Evolutionary conservation across 192 early-diverging fungal genomes (phyloP).

Genomic region (Gryganskiella cystojenkinii): DNA sequence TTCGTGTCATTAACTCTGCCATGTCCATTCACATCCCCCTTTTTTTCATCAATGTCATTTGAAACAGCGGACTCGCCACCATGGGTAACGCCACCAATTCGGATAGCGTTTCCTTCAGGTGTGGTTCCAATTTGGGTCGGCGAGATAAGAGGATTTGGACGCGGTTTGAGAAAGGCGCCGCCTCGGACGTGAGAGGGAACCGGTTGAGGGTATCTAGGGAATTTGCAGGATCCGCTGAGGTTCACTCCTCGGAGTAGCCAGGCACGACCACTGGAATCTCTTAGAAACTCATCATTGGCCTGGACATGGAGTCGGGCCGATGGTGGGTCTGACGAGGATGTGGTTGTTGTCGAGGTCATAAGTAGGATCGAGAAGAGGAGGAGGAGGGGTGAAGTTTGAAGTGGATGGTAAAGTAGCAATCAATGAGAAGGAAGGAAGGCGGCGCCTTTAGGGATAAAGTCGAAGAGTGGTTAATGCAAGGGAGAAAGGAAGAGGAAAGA

Average conservation of each 20-base stretch:
- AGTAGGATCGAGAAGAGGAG: background rate
- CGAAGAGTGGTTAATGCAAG: background rate
- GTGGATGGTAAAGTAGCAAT: too few relatives aligned
- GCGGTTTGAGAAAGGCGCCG: constrained; percentile 6
- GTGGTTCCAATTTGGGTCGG: background rate
- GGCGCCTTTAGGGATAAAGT: background rate
- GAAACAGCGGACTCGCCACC: background rate
- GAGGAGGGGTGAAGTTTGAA: too few relatives aligned
- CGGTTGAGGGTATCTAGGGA: constrained; percentile 53
- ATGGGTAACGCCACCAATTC: background rate
- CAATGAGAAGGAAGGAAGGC: too few relatives aligned
- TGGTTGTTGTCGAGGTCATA: background rate
- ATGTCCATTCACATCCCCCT: background rate
- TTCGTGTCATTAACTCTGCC: background rate
- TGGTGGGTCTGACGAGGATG: background rate
- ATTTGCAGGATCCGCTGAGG: constrained; percentile 63
- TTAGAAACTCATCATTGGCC: constrained; percentile 21
- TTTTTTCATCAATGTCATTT: background rate
- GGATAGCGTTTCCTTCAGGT: background rate
- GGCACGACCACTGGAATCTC: constrained; percentile 48
- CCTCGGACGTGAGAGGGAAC: constrained; percentile 38
- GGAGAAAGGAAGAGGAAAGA: background rate
- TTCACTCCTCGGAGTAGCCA: constrained; percentile 68
- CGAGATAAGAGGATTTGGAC: background rate
- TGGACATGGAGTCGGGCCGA: constrained; percentile 22